These are phyloP conservation scores for Colletotrichum filicis DNA, from an alignment of 2,329 filamentous ascomycete genomes.

Conservation along the genomic window DNA sequence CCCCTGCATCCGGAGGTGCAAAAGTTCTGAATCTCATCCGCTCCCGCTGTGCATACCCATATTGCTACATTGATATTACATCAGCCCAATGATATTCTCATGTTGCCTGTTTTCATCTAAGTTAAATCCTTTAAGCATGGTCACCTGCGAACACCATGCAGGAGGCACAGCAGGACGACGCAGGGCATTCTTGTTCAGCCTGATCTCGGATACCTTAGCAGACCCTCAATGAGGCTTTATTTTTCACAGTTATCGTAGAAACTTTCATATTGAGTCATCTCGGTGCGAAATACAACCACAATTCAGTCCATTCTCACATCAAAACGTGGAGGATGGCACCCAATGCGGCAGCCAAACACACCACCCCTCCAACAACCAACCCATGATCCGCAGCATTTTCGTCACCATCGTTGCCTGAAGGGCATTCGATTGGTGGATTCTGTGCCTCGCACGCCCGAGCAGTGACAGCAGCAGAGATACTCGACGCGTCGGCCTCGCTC, in stretches of 20 bases:
- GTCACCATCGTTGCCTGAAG: conserved; percentile 20
- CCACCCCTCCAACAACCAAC: conserved; percentile 23
- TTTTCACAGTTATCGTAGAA: too few species aligned
- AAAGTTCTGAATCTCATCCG: too few species aligned
- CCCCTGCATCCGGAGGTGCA: too few species aligned
- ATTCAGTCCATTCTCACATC: not conserved
- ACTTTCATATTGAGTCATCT: not conserved
- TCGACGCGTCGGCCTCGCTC: conserved; percentile 34
- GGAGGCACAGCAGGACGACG: not conserved
- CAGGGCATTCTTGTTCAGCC: not conserved
- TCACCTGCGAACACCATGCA: not conserved
- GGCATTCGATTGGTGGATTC: conserved; percentile 34
- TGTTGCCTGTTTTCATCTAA: not conserved
- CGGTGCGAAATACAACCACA: not conserved
- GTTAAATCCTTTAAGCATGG: not conserved
- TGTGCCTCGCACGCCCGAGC: conserved; percentile 20
- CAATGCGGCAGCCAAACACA: not conserved
- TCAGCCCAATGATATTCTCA: not conserved
- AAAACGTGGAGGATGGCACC: not conserved
- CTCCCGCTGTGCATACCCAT: too few species aligned
- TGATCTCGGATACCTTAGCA: not conserved
- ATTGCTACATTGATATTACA: too few species aligned
- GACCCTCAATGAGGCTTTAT: not conserved
- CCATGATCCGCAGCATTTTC: not conserved
- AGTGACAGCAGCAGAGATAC: conserved; percentile 30